Evolutionary conservation across 208 protist genomes (phyloP).

Genomic region (Acanthamoeba royreba): DNA sequence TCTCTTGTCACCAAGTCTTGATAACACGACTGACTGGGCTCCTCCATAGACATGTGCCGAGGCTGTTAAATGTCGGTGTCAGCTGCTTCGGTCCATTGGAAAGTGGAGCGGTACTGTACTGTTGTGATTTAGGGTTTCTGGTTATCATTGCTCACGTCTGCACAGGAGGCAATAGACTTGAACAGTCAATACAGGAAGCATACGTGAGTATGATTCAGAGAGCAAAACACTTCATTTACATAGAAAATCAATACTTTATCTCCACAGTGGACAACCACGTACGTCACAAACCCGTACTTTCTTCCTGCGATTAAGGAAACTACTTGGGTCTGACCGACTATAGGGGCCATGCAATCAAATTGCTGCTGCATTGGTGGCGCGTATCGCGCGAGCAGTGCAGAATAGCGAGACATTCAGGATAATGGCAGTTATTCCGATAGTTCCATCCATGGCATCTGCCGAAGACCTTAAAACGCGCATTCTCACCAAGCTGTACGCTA

Average conservation of each 20-base stretch:
- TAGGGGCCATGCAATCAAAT: constrained; percentile 54
- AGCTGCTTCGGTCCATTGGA: background rate
- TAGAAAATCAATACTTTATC: constrained; percentile 73
- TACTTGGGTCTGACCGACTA: no score
- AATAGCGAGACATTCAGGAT: constrained; percentile 49
- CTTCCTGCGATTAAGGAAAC: background rate
- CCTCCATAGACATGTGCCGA: background rate
- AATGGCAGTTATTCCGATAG: constrained; percentile 54
- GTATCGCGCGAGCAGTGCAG: constrained; percentile 33
- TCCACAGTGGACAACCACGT: constrained; percentile 29
- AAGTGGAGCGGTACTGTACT: constrained; percentile 21
- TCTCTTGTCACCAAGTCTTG: background rate
- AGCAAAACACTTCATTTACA: constrained; percentile 72
- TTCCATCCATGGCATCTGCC: background rate
- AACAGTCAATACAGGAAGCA: constrained; percentile 50
- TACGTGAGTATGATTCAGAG: constrained; percentile 61
- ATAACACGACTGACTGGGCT: background rate
- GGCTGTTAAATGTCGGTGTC: background rate
- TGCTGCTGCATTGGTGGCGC: constrained; percentile 48
- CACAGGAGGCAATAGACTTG: background rate
- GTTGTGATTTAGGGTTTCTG: background rate
- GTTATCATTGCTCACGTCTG: background rate
- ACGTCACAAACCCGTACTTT: background rate
- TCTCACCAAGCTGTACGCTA: constrained; percentile 39
- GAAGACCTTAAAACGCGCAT: constrained; percentile 19